Conservation (phyloP, 371 early-diverging fungal species). For the Haplosporangium sp. region DNA sequence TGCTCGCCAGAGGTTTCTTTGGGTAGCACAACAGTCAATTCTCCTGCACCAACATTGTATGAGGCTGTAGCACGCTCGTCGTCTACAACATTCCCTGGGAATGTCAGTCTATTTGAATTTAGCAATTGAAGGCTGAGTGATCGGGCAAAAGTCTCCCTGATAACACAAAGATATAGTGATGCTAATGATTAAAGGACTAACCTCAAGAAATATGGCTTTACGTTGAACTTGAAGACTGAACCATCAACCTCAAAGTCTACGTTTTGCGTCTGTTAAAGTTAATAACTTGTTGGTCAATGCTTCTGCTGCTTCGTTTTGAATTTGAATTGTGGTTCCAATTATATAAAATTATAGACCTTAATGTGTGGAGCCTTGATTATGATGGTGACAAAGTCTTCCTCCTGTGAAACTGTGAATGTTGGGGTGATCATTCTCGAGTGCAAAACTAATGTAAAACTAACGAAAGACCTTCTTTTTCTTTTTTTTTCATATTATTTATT, state of each 20-base stretch:
- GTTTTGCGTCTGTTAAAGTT: slow-evolving; percentile 75
- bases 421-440: slow-evolving; percentile 93
- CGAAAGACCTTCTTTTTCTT: slow-evolving; percentile 8
- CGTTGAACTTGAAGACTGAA: slow-evolving; percentile 81
- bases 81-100: slow-evolving; percentile 87
- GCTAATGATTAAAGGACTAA: slow-evolving; percentile 17
- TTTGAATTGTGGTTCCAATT: neutral
- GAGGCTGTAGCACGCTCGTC: slow-evolving; percentile 86
- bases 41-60: slow-evolving; percentile 85
- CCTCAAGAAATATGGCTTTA: slow-evolving; percentile 89
- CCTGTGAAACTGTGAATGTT: slow-evolving; percentile 84
- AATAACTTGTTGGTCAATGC: no score
- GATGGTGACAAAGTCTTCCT: slow-evolving; percentile 77
- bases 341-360: slow-evolving; percentile 57
- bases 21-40: slow-evolving; percentile 78
- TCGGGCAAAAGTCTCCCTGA: no score
- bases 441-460: neutral
- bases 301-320: no score
- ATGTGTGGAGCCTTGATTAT: slow-evolving; percentile 87
- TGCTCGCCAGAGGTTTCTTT: slow-evolving; percentile 84
- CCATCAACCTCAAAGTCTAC: slow-evolving; percentile 85
- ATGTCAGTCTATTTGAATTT: slow-evolving; percentile 69
- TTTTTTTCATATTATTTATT: slow-evolving; percentile 6
- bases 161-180: no score
- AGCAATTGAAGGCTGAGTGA: neutral